These are phyloP conservation scores for Gynandropsis gynandra DNA, from an alignment of 345 rosid genomes.

Conservation along the genomic window DNA sequence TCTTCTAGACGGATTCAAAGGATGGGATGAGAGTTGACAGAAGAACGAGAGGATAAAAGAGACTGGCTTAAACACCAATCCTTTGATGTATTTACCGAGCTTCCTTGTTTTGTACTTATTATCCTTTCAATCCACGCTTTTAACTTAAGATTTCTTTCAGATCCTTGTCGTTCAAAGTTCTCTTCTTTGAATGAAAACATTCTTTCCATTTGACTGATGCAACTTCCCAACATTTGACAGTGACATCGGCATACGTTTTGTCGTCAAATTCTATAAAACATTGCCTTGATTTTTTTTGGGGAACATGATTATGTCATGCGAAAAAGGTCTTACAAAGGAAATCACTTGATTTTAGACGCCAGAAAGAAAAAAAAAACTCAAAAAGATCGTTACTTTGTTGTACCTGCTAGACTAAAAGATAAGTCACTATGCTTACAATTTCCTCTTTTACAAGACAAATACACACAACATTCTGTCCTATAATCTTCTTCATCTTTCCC, in stretches of 20 bases:
- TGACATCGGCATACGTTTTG: too few species aligned
- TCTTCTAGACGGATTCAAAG: not conserved
- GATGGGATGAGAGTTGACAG: too few species aligned
- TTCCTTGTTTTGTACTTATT: not conserved
- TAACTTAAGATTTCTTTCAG: too few species aligned
- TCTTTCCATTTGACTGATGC: too few species aligned
- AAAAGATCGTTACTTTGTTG: not conserved
- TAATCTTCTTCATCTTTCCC: not conserved
- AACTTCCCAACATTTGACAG: too few species aligned
- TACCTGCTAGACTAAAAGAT: conserved; percentile 10
- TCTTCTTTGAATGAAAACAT: too few species aligned
- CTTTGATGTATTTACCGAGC: conserved; percentile 16
- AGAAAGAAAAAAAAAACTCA: not conserved
- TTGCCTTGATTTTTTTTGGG: too few species aligned
- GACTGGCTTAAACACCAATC: not conserved
- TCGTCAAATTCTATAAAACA: too few species aligned
- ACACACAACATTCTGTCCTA: conserved; percentile 6
- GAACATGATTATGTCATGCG: not conserved
- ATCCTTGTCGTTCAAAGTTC: too few species aligned
- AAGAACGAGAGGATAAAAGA: conserved; percentile 3
- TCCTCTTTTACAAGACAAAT: conserved; percentile 12
- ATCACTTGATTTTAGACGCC: not conserved
- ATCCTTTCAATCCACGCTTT: conserved; percentile 1
- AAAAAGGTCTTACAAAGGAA: not conserved
- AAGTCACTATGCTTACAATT: conserved; percentile 20